Evolutionary conservation across 768 basidiomycete genomes (phyloP).

Genomic region (Mycena rebaudengoi): DNA sequence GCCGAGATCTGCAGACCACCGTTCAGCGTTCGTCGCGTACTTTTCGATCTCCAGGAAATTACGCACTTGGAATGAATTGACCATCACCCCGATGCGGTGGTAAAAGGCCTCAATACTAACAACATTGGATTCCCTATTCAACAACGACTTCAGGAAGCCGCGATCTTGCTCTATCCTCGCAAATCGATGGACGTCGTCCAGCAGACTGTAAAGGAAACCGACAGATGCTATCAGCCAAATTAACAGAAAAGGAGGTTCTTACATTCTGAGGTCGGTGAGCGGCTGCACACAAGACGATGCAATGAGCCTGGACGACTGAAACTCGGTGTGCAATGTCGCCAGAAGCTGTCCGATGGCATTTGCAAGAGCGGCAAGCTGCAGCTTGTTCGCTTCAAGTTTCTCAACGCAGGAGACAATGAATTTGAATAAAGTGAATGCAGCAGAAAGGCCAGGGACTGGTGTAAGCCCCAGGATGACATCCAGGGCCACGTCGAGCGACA

Average conservation of each 20-base stretch:
- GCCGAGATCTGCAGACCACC: slow-evolving; percentile 4
- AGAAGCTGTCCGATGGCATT: background rate
- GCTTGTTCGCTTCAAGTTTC: background rate
- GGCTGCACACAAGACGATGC: background rate
- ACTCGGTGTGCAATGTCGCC: background rate
- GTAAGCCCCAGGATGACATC: background rate
- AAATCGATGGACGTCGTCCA: slow-evolving; percentile 3
- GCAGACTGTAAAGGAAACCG: background rate
- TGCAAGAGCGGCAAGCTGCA: background rate
- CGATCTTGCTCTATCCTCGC: background rate
- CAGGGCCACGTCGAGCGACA: background rate
- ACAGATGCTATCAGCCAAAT: background rate
- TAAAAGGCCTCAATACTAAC: background rate
- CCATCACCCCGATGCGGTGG: background rate
- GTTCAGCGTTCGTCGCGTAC: background rate
- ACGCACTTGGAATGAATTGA: background rate
- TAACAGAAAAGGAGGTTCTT: background rate
- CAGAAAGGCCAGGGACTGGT: background rate
- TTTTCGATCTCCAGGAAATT: background rate
- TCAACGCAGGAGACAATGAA: background rate
- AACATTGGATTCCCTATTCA: background rate
- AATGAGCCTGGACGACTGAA: background rate
- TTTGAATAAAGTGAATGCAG: background rate
- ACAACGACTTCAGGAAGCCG: background rate
- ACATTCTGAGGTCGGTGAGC: background rate